These are phyloP conservation scores for Trichoderma sp. DNA, from an alignment of 2,329 filamentous ascomycete species.

Conservation along the genomic window DNA sequence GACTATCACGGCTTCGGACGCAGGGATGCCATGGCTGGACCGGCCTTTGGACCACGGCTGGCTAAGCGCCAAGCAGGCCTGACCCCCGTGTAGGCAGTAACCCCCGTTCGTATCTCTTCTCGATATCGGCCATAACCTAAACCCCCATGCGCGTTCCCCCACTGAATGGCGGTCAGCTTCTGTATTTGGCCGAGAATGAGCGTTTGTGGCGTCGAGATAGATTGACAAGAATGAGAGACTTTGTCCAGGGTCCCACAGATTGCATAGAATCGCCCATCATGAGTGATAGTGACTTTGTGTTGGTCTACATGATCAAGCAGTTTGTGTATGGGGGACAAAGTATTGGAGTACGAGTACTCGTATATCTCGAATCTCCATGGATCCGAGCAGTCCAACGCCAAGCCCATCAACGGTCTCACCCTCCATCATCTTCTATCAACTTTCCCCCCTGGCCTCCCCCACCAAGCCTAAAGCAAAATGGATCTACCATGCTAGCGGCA, in stretches of 20 bases:
- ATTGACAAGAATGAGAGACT: background rate
- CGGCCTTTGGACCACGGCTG: background rate
- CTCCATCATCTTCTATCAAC: background rate
- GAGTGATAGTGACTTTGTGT: background rate
- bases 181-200: slow-evolving; percentile 17
- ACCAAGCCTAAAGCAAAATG: background rate
- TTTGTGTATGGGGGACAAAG: background rate
- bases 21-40: background rate
- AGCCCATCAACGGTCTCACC: background rate
- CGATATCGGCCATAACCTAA: background rate
- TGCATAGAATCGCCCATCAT: background rate
- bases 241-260: background rate
- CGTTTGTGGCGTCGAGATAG: background rate
- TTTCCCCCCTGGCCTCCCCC: background rate
- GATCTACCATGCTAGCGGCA: background rate
- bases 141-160: background rate
- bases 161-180: slow-evolving; percentile 8
- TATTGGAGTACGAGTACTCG: background rate
- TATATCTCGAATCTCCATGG: background rate
- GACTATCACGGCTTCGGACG: background rate
- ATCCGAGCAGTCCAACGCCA: background rate
- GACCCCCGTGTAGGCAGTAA: slow-evolving; percentile 1
- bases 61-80: background rate
- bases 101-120: background rate
- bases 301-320: background rate